Base-by-base conservation (phyloP, 2,329 filamentous ascomycete species). In the Ascocoryne sarcoides region DNA sequence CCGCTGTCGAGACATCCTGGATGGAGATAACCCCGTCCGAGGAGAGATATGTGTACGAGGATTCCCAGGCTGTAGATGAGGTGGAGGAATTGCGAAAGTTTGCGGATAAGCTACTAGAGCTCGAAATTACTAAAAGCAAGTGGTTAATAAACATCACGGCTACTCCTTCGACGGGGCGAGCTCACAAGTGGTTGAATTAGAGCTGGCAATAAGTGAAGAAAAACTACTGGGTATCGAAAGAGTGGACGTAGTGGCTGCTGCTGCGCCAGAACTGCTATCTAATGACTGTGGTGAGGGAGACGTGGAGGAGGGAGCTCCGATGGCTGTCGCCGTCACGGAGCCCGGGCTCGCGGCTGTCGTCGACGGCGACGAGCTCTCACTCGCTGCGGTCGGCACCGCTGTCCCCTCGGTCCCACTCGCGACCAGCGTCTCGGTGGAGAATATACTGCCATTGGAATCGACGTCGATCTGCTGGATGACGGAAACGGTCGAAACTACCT, bases 161-260 rank as follows among this genome's bases (percentile, higher is more conserved):
- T 7, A 16, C 7, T 33, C 19, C 5, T 39, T 17, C 10, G 19
- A 10, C 23, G n/a, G 10, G n/a, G 23, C 23, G 12, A 7, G 23
- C 23, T 26, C 45, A 58, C 56, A 46, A 29, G 49, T 49, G 29
- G 52, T 55, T 34, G 54, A 54, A 57, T 58, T 59, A 54, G 50
- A 47, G 41, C 39, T 49, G 40, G 43, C 47, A 45, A 39, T 40
- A 42, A 52, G 40, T 9, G 54, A 56, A 40, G 54, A 39, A 48
- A 57, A 57, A 39, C 36, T 51, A 18, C 49, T 42, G 39, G 49
- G 36, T 46, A 43, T 46, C 19, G 49, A 56, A 52, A 39, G 49
- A 55, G 42, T 43, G 48, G 53, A 49, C 36, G 54, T 52, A 43
- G 40, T 43, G 18, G 45, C 39, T 18, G 40, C 32, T 10, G 44